Base-by-base conservation (phyloP, 495 filamentous ascomycete species). In the Penicillium flavigenum region DNA sequence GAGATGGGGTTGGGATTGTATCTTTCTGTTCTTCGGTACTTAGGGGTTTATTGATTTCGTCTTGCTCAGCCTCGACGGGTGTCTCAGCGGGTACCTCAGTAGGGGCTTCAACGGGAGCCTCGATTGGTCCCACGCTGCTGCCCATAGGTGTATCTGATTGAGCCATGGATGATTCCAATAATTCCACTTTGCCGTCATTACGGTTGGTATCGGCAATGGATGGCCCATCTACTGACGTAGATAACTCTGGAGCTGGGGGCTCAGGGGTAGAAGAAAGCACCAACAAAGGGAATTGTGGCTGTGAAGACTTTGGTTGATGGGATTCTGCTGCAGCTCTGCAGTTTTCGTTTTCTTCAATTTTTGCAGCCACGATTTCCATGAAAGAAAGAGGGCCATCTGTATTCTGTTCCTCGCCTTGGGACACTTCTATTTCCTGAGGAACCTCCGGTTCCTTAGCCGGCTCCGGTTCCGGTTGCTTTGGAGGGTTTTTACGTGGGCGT, bases 401-500 rank as follows among this genome's bases (percentile, higher is more conserved):
- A 1, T 19, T n/a, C 7, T 9, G 32, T 16, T 47, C 31, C 0
- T 54, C 20, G 36, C 3, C 29, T 27, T 44, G 20, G 16, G 12
- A 14, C 11, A 20, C 10, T 7, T 43, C 26, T 20, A 26, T 6
- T 36, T 47, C 31, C 20, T 9, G 17, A 4, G 16, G 5, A 4
- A 29, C 31, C 11, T 34, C 27, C 11, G 26, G 11, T 31, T 52
- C 34, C 5, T 32, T 2, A 4, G 46, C 5, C 11, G 17, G 3
- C 14, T 60, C 41, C 0, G 45, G 9, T 27, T 46, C 44, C 16
- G 20, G 45, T 36, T 60, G 24, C 4, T 47, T 41, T 20, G 14
- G 6, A 3, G 9, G 27, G 4, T 12, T 20, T 24, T 65, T 63
- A 26, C 38, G 59, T n/a, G 64, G 66, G 39, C 57, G 48, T 2